Conservation (phyloP, 192 early-diverging fungal genomes). For the Entomortierella chlamydospora region DNA sequence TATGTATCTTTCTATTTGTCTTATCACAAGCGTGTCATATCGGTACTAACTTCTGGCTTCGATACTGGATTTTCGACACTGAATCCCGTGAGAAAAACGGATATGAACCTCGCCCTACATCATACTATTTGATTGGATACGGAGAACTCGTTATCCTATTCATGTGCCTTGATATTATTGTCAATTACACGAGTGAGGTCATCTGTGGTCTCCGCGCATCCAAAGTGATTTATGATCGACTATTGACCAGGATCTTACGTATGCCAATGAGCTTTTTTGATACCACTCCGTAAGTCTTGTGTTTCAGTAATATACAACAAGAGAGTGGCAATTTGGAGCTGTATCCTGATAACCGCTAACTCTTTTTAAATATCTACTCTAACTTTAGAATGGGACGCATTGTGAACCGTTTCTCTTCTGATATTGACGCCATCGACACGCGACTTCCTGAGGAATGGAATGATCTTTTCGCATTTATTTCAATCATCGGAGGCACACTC, state of each 20-base stretch:
- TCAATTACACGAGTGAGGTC: conserved; percentile 20
- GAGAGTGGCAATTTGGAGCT: conserved; percentile 40
- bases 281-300: conserved; percentile 68
- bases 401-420: conserved; percentile 91
- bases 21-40: conserved; percentile 23
- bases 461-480: conserved; percentile 49
- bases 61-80: conserved; percentile 27
- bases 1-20: conserved; percentile 19
- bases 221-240: conserved; percentile 42
- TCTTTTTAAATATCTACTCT: conserved; percentile 68
- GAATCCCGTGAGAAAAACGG: conserved; percentile 15
- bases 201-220: conserved; percentile 53
- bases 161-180: conserved; percentile 20
- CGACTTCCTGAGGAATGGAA: conserved; percentile 62
- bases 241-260: conserved; percentile 40
- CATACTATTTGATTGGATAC: conserved; percentile 32
- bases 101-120: conserved; percentile 7
- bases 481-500: conserved; percentile 53
- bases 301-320: not conserved
- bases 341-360: conserved; percentile 56
- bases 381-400: conserved; percentile 83
- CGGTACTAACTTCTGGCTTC: conserved; percentile 39
- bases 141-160: conserved; percentile 16
- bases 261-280: conserved; percentile 82
- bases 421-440: conserved; percentile 82